A percentile compares a stretch with the other conserved stretches of the same genome.
Evolutionary conservation across 2,329 filamentous ascomycete genomes (phyloP).

Genomic region (Colletotrichum liaoningense): DNA sequence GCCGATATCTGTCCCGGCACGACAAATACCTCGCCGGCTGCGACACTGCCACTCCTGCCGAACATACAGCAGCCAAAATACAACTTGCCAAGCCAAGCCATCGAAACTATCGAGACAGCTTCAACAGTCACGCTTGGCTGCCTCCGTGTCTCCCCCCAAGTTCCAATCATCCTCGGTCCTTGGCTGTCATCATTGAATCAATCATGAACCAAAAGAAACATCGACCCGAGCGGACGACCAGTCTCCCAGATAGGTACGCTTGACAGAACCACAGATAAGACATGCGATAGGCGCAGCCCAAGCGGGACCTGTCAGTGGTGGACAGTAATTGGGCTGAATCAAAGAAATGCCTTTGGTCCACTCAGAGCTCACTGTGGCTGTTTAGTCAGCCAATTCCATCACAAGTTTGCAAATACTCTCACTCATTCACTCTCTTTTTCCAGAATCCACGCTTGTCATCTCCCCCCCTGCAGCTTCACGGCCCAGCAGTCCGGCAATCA

Average conservation of each 20-base stretch:
- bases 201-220: neutral
- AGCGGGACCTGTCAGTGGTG: conserved; percentile 28
- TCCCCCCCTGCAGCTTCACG: conserved; percentile 21
- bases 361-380: conserved; percentile 30
- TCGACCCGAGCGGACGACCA: neutral
- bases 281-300: conserved; percentile 3
- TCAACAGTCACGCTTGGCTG: conserved; percentile 1
- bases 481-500: conserved; percentile 34
- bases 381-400: conserved; percentile 15
- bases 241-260: neutral
- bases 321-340: conserved; percentile 37
- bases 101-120: conserved; percentile 23
- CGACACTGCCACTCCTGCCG: conserved; percentile 21
- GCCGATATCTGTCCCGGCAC: neutral
- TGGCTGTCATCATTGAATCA: conserved; percentile 2
- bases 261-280: conserved; percentile 29
- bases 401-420: neutral
- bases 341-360: conserved; percentile 37
- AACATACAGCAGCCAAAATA: conserved; percentile 1
- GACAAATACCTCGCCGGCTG: conserved; percentile 6
- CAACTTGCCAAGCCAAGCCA: conserved; percentile 24
- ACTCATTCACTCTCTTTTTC: neutral
- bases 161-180: neutral
- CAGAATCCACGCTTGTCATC: neutral
- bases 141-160: neutral